Percentiles rank a stretch among this genome's conserved stretches.
Conservation (phyloP, 1,139 yeast species). For the Spencermartinsiella ligniputridi region DNA sequence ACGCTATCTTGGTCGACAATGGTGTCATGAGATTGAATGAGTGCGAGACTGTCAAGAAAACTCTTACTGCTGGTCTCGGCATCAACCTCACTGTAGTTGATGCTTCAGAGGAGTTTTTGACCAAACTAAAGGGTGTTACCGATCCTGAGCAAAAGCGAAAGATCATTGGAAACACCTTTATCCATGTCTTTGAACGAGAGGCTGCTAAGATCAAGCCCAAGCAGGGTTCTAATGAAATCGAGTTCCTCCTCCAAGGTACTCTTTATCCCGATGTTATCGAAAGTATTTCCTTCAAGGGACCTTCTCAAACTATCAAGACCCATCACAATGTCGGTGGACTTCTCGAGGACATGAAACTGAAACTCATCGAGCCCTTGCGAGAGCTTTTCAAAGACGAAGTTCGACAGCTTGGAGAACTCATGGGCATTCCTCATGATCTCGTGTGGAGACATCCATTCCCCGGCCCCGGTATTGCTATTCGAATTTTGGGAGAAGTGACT, state of each 20-base stretch:
- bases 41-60: constrained; percentile 80
- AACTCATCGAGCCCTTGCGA: constrained; percentile 96
- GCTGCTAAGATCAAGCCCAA: constrained; percentile 89
- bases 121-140: constrained; percentile 84
- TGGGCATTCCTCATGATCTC: constrained; percentile 94
- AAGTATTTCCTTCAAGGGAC: constrained; percentile 98
- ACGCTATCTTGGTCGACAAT: constrained; percentile 95
- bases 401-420: constrained; percentile 86
- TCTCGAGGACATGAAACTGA: constrained; percentile 95
- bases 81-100: constrained; percentile 92
- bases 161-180: constrained; percentile 96
- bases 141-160: constrained; percentile 99
- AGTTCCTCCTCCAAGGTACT: constrained; percentile 93
- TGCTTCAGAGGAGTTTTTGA: constrained; percentile 85
- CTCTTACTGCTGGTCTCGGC: constrained; percentile 87
- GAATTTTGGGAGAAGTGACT: constrained; percentile 96
- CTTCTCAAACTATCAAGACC: constrained; percentile 97
- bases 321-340: constrained; percentile 99
- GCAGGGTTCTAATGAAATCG: constrained; percentile 77
- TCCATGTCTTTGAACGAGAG: constrained; percentile 94
- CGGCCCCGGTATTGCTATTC: constrained; percentile 99
- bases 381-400: constrained; percentile 99
- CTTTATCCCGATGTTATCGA: constrained; percentile 98
- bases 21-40: constrained; percentile 97
- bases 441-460: constrained; percentile 99